Percentiles rank a stretch among this genome's conserved stretches.
Conservation (phyloP, 352 stramenopile species). For the Phytophthora cactorum region DNA sequence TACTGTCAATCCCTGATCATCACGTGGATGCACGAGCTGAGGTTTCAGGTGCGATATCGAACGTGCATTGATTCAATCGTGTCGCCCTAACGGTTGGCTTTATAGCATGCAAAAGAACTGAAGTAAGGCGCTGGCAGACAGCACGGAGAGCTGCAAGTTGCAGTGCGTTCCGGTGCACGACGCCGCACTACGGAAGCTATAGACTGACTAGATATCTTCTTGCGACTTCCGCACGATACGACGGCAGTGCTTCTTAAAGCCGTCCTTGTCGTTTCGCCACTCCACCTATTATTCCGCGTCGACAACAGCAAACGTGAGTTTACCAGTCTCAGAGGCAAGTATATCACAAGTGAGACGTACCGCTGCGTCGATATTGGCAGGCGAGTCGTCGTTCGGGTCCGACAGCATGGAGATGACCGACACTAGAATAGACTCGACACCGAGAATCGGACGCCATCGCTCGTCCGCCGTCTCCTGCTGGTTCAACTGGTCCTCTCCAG, state of each 20-base stretch:
- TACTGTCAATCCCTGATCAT: no score
- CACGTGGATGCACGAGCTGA: not conserved
- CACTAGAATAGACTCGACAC: conserved; percentile 95
- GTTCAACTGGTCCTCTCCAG: conserved; percentile 98
- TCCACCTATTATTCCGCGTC: conserved; percentile 61
- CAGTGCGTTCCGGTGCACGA: conserved; percentile 6
- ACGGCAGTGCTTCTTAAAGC: conserved; percentile 94
- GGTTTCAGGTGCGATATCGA: conserved; percentile 16
- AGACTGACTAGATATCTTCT: conserved; percentile 89
- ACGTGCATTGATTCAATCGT: conserved; percentile 26
- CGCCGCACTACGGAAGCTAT: not conserved
- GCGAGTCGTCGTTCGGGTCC: conserved; percentile 99
- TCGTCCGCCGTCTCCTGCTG: conserved; percentile 98
- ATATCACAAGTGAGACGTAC: conserved; percentile 56
- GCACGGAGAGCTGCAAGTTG: not conserved
- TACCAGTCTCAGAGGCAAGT: not conserved
- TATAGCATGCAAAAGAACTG: conserved; percentile 31
- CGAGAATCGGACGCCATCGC: conserved; percentile 98
- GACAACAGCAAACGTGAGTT: conserved; percentile 8
- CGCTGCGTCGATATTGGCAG: conserved; percentile 99
- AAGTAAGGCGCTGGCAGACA: not conserved
- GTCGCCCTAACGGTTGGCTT: conserved; percentile 15
- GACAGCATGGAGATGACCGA: conserved; percentile 99
- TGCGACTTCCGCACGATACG: conserved; percentile 93
- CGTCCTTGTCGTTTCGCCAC: conserved; percentile 92